phyloP scores from a whole-genome alignment of 139 green algal species.

The Volvox africanus region DNA sequence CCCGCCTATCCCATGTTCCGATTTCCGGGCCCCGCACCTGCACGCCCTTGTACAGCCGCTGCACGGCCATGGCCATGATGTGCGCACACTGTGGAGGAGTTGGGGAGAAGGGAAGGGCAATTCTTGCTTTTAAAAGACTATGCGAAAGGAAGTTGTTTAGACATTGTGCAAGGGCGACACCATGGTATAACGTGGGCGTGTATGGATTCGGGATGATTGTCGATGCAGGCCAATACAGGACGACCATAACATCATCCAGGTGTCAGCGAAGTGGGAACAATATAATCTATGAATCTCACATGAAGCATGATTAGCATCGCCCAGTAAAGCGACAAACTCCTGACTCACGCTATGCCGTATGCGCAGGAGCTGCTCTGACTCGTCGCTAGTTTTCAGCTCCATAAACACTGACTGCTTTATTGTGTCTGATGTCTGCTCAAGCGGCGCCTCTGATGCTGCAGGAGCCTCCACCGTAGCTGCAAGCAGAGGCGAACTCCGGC shows the following conservation, averaged over 20 bases:
- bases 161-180: neutral
- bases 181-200: no score
- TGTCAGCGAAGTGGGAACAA: no score
- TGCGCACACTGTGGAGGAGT: constrained; percentile 90
- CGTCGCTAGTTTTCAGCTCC: constrained; percentile 79
- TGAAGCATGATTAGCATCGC: no score
- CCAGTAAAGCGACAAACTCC: no score
- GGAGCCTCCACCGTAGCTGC: constrained; percentile 27
- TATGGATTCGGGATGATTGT: no score
- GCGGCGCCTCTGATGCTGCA: neutral
- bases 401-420: constrained; percentile 45
- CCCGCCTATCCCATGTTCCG: no score
- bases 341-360: constrained; percentile 89
- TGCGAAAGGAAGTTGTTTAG: no score
- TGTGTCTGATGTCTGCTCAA: neutral
- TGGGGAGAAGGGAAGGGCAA: neutral
- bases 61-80: constrained; percentile 98
- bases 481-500: neutral
- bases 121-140: neutral
- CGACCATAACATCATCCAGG: no score
- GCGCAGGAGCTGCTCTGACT: constrained; percentile 84
- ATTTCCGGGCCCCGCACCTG: constrained; percentile 25
- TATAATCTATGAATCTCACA: no score
- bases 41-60: constrained; percentile 89
- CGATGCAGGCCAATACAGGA: no score